Base-by-base conservation (phyloP, 257 asterid species). In the Cynanchum wilfordii region DNA sequence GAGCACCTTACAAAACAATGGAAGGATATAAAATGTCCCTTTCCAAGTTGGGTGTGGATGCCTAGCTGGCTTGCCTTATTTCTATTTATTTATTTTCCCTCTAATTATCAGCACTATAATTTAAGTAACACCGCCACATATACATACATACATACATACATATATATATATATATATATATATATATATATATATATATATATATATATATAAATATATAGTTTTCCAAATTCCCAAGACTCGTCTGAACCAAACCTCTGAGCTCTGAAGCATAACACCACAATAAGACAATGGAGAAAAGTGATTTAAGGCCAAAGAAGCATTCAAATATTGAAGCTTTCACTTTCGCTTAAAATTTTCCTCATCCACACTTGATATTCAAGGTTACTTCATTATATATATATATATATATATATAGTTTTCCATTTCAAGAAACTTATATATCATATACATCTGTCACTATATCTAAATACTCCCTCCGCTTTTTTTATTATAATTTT, bases 241-340 rank as follows among this genome's bases (percentile, higher is more conserved):
- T 60, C 27, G 51, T 17, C 51, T 16, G 76, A 47, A n/a, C 69
- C 60, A 4, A 59, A 42, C 8, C 24, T 33, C 25, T 63, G 49
- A 36, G 17, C 56, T 60, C 69, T 24, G 49, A 58, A 72, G 69
- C 59, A 47, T 73, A 60, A 10, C 7, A 20, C 47, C 33, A 36
- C 3, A 33, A 20, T n/a, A 29, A 19, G 56, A 57, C 22, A 47
- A 62, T 12, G 19, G 3, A 24, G 44, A 7, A 11, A 33, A 12
- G 57, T 24, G 15, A 4, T 50, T 74, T 54, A 52, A 74, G 20
- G 40, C 66, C 73, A 66, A 22, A 29, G 36, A 63, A 74, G n/a
- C 40, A 62, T 68, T 73, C 79, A 77, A 65, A 77, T 58, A 45
- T 40, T 19, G 68, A 25, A 67, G 75, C 75, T 65, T 49, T 56